Evolutionary conservation across 495 filamentous ascomycete species (phyloP), one percentile per base, ranked within the genome.

Genomic region (Viridothelium virens): DNA sequence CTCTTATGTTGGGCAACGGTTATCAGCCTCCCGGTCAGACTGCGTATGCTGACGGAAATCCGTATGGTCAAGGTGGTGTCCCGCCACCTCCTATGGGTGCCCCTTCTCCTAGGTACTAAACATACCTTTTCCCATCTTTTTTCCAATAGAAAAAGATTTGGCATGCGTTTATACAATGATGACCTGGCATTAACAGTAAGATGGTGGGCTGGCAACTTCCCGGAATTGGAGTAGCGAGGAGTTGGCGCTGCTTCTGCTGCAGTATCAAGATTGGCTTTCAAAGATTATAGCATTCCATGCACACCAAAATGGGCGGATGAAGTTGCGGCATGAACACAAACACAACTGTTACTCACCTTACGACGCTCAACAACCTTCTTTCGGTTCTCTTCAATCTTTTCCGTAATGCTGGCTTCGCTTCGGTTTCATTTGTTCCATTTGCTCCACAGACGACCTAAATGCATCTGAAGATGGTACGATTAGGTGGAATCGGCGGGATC

Each of bases 11-110:
- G 39, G 38, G 33, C 44, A 36, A 36, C 16, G 56, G 47, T 68
- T 69, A 70, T 63, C 69, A 68, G 68, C 70, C 71, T 66, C 56
- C 65, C 47, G 67, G 67, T 62, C 68, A 71, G 18, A 63, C 67
- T 16, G 67, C 67, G 9, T 75, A 75, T 61, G 61, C 65, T 33
- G 72, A 75, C 61, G 73, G 70, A 50, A 74, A 74, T 63, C 74
- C 74, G 16, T 75, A 75, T 63, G 65, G 39, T 25, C 64, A 56
- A 18, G 69, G 66, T 10, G 44, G 38, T 4, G 37, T 75, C 3
- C 74, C 74, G n/a, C 74, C 74, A 46, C 74, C 74, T 16, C 74
- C 74, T 1, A 73, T 76, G 66, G 74, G 74, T 2, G 62, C 67
- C 3, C 66, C 72, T 11, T 70, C 72, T 38, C 44, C 68, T 39